These are phyloP conservation scores for Pittosporum tobira DNA, from an alignment of 129 eudicot species.

Conservation along the genomic window DNA sequence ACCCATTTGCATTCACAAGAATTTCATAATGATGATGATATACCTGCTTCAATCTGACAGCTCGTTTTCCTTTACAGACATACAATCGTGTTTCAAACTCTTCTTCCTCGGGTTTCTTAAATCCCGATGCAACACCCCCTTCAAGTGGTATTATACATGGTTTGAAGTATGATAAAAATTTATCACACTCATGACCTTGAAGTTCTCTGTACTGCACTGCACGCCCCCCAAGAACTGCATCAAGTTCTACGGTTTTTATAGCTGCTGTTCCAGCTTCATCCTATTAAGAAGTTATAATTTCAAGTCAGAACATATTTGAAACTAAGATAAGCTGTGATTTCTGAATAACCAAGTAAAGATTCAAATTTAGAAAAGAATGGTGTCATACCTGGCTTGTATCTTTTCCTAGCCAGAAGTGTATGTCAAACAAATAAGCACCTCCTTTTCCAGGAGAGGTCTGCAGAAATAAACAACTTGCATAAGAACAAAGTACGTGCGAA, in stretches of 20 bases:
- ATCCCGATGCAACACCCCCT: slow-evolving; percentile 97
- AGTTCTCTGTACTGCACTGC: slow-evolving; percentile 93
- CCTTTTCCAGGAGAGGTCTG: slow-evolving; percentile 96
- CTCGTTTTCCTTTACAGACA: slow-evolving; percentile 87
- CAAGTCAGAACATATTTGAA: not conserved
- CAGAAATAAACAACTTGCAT: slow-evolving; percentile 9
- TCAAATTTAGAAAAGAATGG: not conserved
- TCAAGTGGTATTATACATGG: slow-evolving; percentile 96
- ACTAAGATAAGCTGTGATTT: not conserved
- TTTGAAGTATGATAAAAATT: slow-evolving; percentile 81
- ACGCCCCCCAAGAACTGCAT: slow-evolving; percentile 91
- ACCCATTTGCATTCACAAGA: not conserved
- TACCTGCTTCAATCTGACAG: slow-evolving; percentile 87
- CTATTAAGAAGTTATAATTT: slow-evolving; percentile 21
- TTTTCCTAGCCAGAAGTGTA: slow-evolving; percentile 95
- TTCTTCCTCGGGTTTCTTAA: slow-evolving; percentile 81
- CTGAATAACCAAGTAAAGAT: not conserved
- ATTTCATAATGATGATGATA: not conserved
- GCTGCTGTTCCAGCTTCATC: slow-evolving; percentile 99
- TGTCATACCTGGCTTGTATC: slow-evolving; percentile 86
- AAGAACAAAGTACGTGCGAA: not conserved
- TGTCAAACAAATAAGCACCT: slow-evolving; percentile 76
- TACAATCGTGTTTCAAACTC: slow-evolving; percentile 84
- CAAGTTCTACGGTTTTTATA: slow-evolving; percentile 94
- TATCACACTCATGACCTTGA: slow-evolving; percentile 89